Conservation (phyloP, 768 basidiomycete genomes). For the Roridomyces roridus region DNA sequence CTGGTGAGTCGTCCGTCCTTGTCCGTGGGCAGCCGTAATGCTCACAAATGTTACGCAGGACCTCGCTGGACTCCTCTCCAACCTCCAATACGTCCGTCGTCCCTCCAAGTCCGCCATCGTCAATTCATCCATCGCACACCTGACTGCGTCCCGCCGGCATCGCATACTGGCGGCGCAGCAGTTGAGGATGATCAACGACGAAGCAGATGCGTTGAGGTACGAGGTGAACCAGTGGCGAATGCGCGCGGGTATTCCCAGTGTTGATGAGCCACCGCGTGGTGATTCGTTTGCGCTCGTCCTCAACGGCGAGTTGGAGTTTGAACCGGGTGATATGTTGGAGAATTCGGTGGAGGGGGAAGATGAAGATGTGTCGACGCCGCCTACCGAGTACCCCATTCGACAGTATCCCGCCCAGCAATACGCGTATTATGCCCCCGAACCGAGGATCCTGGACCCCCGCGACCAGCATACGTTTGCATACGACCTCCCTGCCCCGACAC, state of each 20-base stretch:
- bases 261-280: slow-evolving; percentile 59
- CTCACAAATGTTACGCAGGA: slow-evolving; percentile 60
- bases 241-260: slow-evolving; percentile 55
- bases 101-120: slow-evolving; percentile 85
- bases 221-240: slow-evolving; percentile 82
- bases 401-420: too few species aligned
- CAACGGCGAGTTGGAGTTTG: slow-evolving; percentile 54
- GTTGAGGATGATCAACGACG: slow-evolving; percentile 61
- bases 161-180: slow-evolving; percentile 69
- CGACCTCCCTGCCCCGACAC: too few species aligned
- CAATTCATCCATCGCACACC: slow-evolving; percentile 75
- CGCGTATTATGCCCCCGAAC: too few species aligned
- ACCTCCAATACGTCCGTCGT: slow-evolving; percentile 71
- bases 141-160: slow-evolving; percentile 66
- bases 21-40: not conserved
- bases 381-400: too few species aligned
- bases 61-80: slow-evolving; percentile 76
- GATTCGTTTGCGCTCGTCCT: slow-evolving; percentile 60
- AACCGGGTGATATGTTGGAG: slow-evolving; percentile 30
- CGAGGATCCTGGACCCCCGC: too few species aligned
- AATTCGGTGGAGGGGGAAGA: slow-evolving; percentile 51
- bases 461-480: too few species aligned
- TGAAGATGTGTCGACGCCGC: too few species aligned
- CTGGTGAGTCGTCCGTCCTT: slow-evolving; percentile 47
- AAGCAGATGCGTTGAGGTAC: slow-evolving; percentile 70